These are phyloP conservation scores for Colletotrichum sp. DNA, from an alignment of 2,329 filamentous ascomycete species.

Conservation along the genomic window DNA sequence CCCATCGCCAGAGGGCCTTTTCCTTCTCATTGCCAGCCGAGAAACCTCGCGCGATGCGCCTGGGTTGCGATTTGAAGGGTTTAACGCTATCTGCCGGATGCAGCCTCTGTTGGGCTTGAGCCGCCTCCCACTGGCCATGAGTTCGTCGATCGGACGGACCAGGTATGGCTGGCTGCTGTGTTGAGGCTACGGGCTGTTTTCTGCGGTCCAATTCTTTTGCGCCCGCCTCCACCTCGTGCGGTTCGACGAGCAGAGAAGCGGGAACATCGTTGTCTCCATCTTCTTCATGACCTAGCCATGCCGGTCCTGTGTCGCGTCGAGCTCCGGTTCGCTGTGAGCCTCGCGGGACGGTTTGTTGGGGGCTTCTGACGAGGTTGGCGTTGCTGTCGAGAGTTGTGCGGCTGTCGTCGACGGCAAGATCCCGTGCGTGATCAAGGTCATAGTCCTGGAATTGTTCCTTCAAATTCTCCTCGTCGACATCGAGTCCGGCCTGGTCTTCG, in stretches of 20 bases:
- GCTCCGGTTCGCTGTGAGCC: neutral
- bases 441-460: constrained; percentile 56
- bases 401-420: constrained; percentile 51
- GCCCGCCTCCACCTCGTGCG: constrained; percentile 30
- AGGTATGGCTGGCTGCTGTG: constrained; percentile 32
- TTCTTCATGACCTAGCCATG: constrained; percentile 47
- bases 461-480: constrained; percentile 59
- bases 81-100: constrained; percentile 42
- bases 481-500: constrained; percentile 46
- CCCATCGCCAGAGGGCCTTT: constrained; percentile 90
- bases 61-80: constrained; percentile 25
- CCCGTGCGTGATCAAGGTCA: constrained; percentile 49
- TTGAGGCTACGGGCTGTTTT: neutral
- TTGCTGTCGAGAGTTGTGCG: constrained; percentile 47
- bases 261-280: constrained; percentile 67
- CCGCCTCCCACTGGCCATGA: constrained; percentile 60
- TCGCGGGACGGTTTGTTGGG: neutral
- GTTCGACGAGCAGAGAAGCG: constrained; percentile 66
- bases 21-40: constrained; percentile 58
- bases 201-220: neutral
- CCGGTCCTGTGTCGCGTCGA: constrained; percentile 24
- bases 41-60: constrained; percentile 31
- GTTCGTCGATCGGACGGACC: constrained; percentile 48
- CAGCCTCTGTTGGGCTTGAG: constrained; percentile 57
- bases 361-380: constrained; percentile 23